A percentile compares a stretch with the other conserved stretches of the same genome.
Evolutionary conservation across 805 yeast genomes (phyloP).

Genomic region (Metschnikowia noctiluminum): DNA sequence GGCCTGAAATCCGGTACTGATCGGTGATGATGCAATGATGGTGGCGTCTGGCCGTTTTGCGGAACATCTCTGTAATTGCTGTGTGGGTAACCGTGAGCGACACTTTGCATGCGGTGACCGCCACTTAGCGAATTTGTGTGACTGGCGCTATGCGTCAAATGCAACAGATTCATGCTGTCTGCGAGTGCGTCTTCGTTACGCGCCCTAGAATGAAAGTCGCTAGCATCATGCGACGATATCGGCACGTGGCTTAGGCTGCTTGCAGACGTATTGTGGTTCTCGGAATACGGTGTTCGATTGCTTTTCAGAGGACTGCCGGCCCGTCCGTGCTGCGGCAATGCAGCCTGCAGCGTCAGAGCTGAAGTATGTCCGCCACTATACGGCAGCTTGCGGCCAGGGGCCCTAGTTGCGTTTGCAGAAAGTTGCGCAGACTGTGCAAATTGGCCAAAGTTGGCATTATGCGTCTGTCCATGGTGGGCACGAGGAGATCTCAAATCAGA

Average conservation of each 20-base stretch:
- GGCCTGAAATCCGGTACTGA: conserved; percentile 6
- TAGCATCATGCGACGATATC: background rate
- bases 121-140: too few species aligned
- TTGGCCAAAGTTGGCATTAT: background rate
- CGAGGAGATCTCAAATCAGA: background rate
- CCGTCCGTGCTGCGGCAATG: background rate
- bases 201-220: background rate
- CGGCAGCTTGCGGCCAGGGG: background rate
- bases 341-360: conserved; percentile 3
- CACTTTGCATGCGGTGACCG: too few species aligned
- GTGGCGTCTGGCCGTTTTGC: background rate
- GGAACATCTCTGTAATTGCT: conserved; percentile 3
- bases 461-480: background rate
- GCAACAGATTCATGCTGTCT: background rate
- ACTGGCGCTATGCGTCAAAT: background rate
- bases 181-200: background rate
- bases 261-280: background rate
- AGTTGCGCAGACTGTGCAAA: background rate
- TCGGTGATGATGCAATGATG: conserved; percentile 1
- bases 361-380: conserved; percentile 3
- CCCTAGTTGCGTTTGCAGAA: background rate
- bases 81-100: background rate
- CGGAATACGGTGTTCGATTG: background rate
- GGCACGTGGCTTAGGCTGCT: conserved; percentile 2
- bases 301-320: conserved; percentile 1